These are phyloP conservation scores for Cryphonectria carpinicola DNA, from an alignment of 2,329 filamentous ascomycete species.

Conservation along the genomic window DNA sequence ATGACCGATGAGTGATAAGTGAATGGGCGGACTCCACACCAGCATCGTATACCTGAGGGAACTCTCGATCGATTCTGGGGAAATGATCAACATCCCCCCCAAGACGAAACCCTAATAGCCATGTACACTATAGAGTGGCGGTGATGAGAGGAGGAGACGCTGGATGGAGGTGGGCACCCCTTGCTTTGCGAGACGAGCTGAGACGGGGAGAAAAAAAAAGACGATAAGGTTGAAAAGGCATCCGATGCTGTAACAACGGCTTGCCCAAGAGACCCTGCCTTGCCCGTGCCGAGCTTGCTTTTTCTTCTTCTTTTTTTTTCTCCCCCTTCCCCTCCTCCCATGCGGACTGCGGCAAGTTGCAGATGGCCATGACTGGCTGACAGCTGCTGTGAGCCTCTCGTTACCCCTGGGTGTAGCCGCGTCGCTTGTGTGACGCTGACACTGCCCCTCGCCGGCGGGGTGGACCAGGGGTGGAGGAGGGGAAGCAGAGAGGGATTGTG, in stretches of 20 bases:
- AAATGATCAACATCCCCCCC: background rate
- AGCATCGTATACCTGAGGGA: background rate
- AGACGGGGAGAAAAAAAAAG: background rate
- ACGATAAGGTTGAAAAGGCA: background rate
- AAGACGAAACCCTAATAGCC: background rate
- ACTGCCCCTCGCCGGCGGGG: slow-evolving; percentile 23
- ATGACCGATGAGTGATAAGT: background rate
- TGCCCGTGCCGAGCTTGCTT: background rate
- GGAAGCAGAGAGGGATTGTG: background rate
- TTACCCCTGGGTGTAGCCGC: background rate
- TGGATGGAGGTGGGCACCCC: background rate
- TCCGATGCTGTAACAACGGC: background rate
- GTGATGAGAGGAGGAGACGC: background rate
- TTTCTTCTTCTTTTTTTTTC: too few relatives aligned
- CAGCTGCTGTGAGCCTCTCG: slow-evolving; percentile 12
- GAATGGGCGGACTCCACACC: background rate
- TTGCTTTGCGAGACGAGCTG: background rate
- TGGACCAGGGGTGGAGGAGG: too few relatives aligned
- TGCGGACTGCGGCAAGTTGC: background rate
- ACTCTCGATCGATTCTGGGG: slow-evolving; percentile 2
- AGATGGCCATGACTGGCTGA: background rate
- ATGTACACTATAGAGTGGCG: background rate
- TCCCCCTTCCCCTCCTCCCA: too few relatives aligned
- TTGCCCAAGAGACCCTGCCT: background rate
- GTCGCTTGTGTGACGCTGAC: slow-evolving; percentile 1